Percentiles rank a stretch among this genome's conserved stretches.
phyloP scores from a whole-genome alignment of 1,139 yeast genomes.

The Kodamaea arcana region DNA sequence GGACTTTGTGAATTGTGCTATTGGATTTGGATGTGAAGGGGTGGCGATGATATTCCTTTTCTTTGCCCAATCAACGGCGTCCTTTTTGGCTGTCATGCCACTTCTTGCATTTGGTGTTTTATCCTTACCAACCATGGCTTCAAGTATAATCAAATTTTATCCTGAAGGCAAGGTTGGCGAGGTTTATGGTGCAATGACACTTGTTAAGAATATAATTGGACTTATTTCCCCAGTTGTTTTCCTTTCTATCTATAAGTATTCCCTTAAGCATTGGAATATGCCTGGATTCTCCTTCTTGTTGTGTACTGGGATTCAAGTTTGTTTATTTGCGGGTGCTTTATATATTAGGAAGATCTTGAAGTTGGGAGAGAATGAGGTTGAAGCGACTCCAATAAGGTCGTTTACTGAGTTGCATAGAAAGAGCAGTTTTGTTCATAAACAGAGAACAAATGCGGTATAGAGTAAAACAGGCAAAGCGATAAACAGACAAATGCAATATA shows the following conservation, averaged over 20 bases:
- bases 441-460: constrained; percentile 1
- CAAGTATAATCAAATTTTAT: constrained; percentile 49
- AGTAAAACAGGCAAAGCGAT: too few species aligned
- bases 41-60: constrained; percentile 34
- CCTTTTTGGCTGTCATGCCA: constrained; percentile 10
- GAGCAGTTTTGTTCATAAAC: constrained; percentile 7
- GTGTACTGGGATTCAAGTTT: constrained; percentile 1
- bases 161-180: constrained; percentile 47
- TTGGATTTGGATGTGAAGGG: constrained; percentile 34
- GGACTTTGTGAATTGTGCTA: constrained; percentile 40
- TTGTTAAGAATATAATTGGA: constrained; percentile 37
- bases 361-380: neutral
- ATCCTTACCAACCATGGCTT: constrained; percentile 43
- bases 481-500: too few species aligned
- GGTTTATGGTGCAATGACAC: constrained; percentile 50
- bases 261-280: constrained; percentile 7
- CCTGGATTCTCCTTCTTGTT: constrained; percentile 7
- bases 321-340: neutral
- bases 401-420: constrained; percentile 9
- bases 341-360: constrained; percentile 4
- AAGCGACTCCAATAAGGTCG: neutral
- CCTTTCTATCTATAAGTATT: constrained; percentile 32
- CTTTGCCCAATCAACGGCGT: constrained; percentile 5
- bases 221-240: constrained; percentile 37
- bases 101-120: constrained; percentile 48